These are phyloP conservation scores for Delphinella strobiligena DNA, from an alignment of 2,329 filamentous ascomycete species.

Conservation along the genomic window DNA sequence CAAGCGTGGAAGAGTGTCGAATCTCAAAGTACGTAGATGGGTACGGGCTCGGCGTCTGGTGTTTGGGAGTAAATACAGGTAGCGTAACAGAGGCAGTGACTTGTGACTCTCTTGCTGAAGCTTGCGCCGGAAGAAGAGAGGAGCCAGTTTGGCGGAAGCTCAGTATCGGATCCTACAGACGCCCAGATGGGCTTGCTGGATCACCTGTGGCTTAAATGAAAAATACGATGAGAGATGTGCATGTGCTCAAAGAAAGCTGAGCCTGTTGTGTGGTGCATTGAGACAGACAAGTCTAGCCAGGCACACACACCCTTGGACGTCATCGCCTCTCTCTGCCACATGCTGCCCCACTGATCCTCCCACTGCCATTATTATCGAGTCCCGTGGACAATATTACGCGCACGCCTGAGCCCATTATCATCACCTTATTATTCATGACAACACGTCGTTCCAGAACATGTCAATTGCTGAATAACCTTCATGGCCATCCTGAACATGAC, in stretches of 20 bases:
- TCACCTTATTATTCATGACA: no score
- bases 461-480: no score
- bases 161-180: no score
- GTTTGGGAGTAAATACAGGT: conserved; percentile 49
- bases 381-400: no score
- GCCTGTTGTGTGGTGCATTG: neutral
- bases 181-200: no score
- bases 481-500: no score
- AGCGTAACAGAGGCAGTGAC: conserved; percentile 39
- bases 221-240: neutral
- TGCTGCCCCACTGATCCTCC: no score
- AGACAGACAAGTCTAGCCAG: neutral
- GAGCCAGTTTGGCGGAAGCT: neutral
- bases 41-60: conserved; percentile 52
- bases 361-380: no score
- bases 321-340: neutral
- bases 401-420: no score
- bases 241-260: neutral
- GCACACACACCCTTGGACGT: neutral
- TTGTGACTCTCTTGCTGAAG: neutral
- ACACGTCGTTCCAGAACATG: no score
- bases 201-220: no score
- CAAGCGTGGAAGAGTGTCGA: conserved; percentile 61
- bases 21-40: conserved; percentile 56
- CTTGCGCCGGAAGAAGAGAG: neutral